phyloP scores from a whole-genome alignment of 768 basidiomycete species.

The Podaxis sp. region DNA sequence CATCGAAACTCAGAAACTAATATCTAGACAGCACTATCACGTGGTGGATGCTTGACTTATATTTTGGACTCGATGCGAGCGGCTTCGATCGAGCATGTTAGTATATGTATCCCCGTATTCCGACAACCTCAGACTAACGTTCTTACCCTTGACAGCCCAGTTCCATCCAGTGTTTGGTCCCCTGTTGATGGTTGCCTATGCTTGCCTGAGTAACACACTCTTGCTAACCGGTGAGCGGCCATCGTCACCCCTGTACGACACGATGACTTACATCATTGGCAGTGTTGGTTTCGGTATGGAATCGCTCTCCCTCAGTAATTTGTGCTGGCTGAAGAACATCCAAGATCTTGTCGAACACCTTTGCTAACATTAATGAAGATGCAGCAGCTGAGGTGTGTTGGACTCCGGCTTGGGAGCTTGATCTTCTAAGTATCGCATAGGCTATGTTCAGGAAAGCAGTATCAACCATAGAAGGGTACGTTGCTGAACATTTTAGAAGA shows the following conservation, averaged over 20 bases:
- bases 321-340: background rate
- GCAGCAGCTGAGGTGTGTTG: slow-evolving; percentile 79
- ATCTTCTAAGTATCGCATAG: slow-evolving; percentile 35
- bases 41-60: slow-evolving; percentile 95
- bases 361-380: slow-evolving; percentile 90
- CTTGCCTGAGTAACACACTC: slow-evolving; percentile 89
- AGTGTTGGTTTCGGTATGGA: slow-evolving; percentile 79
- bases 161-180: slow-evolving; percentile 93
- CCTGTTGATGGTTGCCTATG: slow-evolving; percentile 86
- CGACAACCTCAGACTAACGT: background rate
- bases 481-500: background rate
- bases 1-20: background rate
- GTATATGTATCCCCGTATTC: slow-evolving; percentile 26
- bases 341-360: slow-evolving; percentile 93
- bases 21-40: slow-evolving; percentile 47
- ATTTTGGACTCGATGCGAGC: slow-evolving; percentile 92
- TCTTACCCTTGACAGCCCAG: slow-evolving; percentile 37
- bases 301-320: background rate
- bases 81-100: slow-evolving; percentile 83
- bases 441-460: slow-evolving; percentile 96
- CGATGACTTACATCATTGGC: slow-evolving; percentile 13
- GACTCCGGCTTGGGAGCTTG: background rate
- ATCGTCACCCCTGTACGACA: slow-evolving; percentile 1
- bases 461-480: slow-evolving; percentile 88
- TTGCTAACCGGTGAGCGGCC: slow-evolving; percentile 71